phyloP scores from a whole-genome alignment of 2,329 filamentous ascomycete genomes.

The Capronia coronata region DNA sequence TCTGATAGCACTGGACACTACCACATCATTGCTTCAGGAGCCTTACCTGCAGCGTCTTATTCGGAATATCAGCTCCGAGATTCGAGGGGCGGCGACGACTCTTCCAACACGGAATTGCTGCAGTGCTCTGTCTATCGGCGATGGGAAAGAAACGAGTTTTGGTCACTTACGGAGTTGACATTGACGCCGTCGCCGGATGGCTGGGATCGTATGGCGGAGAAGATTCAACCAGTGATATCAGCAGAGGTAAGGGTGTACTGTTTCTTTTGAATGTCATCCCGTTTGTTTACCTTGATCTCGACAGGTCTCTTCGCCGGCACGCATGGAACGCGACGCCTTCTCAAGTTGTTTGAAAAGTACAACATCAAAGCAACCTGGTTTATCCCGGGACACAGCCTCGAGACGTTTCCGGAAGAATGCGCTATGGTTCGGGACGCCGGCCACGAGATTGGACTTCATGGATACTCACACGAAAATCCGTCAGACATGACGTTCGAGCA shows the following conservation, averaged over 20 bases:
- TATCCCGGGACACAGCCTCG: constrained; percentile 57
- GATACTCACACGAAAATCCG: constrained; percentile 69
- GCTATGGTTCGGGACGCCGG: constrained; percentile 55
- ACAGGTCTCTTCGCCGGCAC: constrained; percentile 60
- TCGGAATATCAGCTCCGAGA: no score
- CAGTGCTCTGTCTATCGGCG: no score
- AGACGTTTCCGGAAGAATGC: constrained; percentile 62
- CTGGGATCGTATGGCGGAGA: constrained; percentile 68
- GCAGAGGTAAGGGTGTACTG: no score
- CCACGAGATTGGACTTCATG: constrained; percentile 58
- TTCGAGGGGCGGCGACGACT: no score
- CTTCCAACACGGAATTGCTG: no score
- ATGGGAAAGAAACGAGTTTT: constrained; percentile 48
- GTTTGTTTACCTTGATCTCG: no score
- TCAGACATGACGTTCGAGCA: constrained; percentile 66
- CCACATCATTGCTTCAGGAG: no score
- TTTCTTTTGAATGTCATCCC: no score
- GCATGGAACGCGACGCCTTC: constrained; percentile 56
- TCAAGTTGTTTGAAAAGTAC: constrained; percentile 54
- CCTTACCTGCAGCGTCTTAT: no score
- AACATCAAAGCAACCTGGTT: constrained; percentile 53
- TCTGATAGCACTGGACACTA: no score
- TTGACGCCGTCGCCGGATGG: constrained; percentile 72
- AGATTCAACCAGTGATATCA: constrained; percentile 66
- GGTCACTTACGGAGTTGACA: constrained; percentile 62